Percentiles rank a stretch among this genome's conserved stretches.
phyloP scores from a whole-genome alignment of 2,329 filamentous ascomycete genomes.

The Trichoderma harzianum region DNA sequence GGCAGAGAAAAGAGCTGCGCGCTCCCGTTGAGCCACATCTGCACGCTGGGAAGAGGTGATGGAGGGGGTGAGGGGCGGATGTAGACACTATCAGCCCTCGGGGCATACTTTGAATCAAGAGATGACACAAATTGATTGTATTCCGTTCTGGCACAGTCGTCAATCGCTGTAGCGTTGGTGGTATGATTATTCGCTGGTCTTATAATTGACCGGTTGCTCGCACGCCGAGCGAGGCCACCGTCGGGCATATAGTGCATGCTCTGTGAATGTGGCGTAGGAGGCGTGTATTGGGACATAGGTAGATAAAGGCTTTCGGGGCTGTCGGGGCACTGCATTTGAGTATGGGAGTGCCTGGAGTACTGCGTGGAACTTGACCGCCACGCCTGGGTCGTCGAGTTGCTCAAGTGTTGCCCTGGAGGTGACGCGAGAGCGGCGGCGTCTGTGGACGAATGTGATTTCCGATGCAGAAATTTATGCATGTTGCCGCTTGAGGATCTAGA shows the following conservation, averaged over 20 bases:
- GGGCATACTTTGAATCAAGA: background rate
- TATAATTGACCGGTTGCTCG: background rate
- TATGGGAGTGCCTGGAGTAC: background rate
- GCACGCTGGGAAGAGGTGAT: constrained; percentile 34
- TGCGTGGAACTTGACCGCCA: background rate
- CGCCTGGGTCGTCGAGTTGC: background rate
- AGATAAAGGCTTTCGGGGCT: constrained; percentile 3
- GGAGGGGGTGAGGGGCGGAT: constrained; percentile 34
- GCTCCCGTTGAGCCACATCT: constrained; percentile 36
- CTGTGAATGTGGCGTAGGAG: background rate
- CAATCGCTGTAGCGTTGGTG: background rate
- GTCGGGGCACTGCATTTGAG: constrained; percentile 7
- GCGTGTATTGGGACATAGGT: background rate
- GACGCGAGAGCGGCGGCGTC: constrained; percentile 12
- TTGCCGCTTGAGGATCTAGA: background rate
- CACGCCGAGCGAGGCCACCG: background rate
- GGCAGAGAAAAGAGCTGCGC: constrained; percentile 30
- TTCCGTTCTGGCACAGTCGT: background rate
- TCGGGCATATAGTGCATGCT: background rate
- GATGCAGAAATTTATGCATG: constrained; percentile 17
- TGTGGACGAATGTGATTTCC: constrained; percentile 27
- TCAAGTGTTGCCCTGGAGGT: constrained; percentile 2
- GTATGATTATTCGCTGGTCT: background rate
- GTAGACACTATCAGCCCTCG: constrained; percentile 25
- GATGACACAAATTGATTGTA: constrained; percentile 12